A percentile compares a stretch with the other conserved stretches of the same genome.
Conservation (phyloP, 2,329 filamentous ascomycete species). For the Scedosporium boydii region DNA sequence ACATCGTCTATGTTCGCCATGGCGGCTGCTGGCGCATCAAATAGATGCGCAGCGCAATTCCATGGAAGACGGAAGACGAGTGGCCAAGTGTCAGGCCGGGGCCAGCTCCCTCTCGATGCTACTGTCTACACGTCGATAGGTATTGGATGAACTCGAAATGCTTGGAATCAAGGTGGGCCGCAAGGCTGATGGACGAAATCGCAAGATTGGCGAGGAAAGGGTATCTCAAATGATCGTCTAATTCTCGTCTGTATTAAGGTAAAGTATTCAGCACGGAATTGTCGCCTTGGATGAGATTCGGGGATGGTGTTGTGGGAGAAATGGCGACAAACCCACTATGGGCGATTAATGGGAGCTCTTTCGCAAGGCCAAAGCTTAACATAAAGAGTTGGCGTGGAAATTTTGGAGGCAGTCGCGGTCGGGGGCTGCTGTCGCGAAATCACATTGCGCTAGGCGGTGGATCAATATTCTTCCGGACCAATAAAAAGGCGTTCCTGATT, state of each 20-base stretch:
- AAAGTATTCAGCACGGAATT: background rate
- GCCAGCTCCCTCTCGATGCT: background rate
- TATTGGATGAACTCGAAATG: background rate
- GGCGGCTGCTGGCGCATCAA: conserved; percentile 3
- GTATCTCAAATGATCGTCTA: background rate
- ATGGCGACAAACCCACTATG: background rate
- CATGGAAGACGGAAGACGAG: background rate
- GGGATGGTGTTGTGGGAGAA: background rate
- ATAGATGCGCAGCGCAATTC: conserved; percentile 4
- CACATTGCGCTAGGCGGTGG: conserved; percentile 28
- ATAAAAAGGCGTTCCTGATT: background rate
- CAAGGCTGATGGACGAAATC: background rate
- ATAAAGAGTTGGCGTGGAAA: conserved; percentile 24
- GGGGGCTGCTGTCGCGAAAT: conserved; percentile 30
- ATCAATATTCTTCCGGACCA: conserved; percentile 24
- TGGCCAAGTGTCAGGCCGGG: background rate
- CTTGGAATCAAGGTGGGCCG: background rate
- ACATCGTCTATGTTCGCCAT: conserved; percentile 49
- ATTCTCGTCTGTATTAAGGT: background rate
- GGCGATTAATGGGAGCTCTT: background rate
- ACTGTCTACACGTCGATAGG: background rate
- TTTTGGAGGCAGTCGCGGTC: conserved; percentile 25
- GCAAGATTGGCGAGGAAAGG: background rate
- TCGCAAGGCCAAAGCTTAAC: background rate
- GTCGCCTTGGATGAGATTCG: background rate